Percentiles rank a stretch among this genome's conserved stretches.
Evolutionary conservation across 164 flowering plant genomes (phyloP).

Genomic region (Vitis amurensis): DNA sequence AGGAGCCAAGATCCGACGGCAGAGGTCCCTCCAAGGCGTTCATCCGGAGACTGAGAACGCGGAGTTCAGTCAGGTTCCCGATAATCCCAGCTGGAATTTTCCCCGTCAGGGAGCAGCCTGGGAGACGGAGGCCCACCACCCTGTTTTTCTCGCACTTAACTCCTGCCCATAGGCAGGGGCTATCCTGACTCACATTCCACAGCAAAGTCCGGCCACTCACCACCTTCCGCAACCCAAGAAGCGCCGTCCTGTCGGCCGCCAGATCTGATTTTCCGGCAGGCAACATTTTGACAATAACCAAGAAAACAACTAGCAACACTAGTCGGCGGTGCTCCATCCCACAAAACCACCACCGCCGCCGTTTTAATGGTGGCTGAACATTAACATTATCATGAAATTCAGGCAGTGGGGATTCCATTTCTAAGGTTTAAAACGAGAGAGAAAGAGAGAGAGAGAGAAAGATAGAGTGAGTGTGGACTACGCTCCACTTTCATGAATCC

Average conservation of each 20-base stretch:
- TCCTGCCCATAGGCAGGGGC: slow-evolving; percentile 66
- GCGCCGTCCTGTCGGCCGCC: slow-evolving; percentile 51
- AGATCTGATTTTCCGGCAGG: slow-evolving; percentile 46
- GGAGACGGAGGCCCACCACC: slow-evolving; percentile 62
- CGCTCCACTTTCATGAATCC: no score
- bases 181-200: slow-evolving; percentile 45
- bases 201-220: slow-evolving; percentile 59
- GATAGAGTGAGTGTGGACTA: no score
- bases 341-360: no score
- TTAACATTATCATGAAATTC: no score
- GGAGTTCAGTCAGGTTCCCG: slow-evolving; percentile 58
- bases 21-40: slow-evolving; percentile 62
- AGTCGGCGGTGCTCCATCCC: no score
- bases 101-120: slow-evolving; percentile 64
- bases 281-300: slow-evolving; percentile 13
- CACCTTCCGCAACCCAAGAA: slow-evolving; percentile 57
- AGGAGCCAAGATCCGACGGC: slow-evolving; percentile 62
- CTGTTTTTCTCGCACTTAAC: slow-evolving; percentile 47
- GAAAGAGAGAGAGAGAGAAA: no score
- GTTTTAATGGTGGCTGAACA: no score
- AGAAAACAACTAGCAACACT: slow-evolving; percentile 3
- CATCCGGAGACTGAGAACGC: slow-evolving; percentile 65
- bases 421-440: no score
- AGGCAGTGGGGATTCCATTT: no score
- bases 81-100: slow-evolving; percentile 46